Evolutionary conservation across 2,329 filamentous ascomycete species (phyloP), one percentile per base, ranked within the genome.

Genomic region (Pseudogymnoascus sp.): DNA sequence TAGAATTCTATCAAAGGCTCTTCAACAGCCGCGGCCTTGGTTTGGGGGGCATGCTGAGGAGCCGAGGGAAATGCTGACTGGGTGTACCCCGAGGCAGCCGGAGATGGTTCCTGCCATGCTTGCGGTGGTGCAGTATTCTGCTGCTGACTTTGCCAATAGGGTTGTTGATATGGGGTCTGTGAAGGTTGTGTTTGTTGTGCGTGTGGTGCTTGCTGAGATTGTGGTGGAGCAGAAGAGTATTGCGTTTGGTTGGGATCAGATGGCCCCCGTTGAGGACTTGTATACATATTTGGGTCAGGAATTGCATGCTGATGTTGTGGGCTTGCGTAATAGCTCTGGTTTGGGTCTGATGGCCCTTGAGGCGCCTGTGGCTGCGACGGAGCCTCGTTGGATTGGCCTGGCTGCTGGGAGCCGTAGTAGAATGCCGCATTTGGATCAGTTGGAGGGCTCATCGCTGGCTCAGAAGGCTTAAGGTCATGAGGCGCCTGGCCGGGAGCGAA

Each of bases 1-100:
- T 57, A 93, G 67, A 93, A 80, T 75, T 95, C 90, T 75, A 95
- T 95, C 71, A 95, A 77, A 65, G 86, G 89, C 76, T 93, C 90
- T 75, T 93, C 90, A 57, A 89, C 81, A 0, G 79, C 81, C 83
- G 83, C 70, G 80, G 79, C 73, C 69, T 81, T 78, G 45, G 79
- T 76, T 63, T 75, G 72, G 62, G 83, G 85, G 28, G 84, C 81
- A 73, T 88, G 84, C 65, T 87, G 83, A 14, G 86, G 86, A 28
- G 84, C 85, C 2, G 83, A 79, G 1, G 89, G 89, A 71, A 91
- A 90, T 2, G 82, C 78, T 23, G 87, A 83, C 70, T 85, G 84
- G 2, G 75, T 77, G 70, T 85, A 87, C 6, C 80, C 78, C 10
- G 74, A 66, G 66, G 85, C 84, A 2, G 75, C 77, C 45, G 73